A percentile compares a stretch with the other conserved stretches of the same genome.
phyloP scores from a whole-genome alignment of 176 grass and related monocot species.

The Oryza glaberrima region DNA sequence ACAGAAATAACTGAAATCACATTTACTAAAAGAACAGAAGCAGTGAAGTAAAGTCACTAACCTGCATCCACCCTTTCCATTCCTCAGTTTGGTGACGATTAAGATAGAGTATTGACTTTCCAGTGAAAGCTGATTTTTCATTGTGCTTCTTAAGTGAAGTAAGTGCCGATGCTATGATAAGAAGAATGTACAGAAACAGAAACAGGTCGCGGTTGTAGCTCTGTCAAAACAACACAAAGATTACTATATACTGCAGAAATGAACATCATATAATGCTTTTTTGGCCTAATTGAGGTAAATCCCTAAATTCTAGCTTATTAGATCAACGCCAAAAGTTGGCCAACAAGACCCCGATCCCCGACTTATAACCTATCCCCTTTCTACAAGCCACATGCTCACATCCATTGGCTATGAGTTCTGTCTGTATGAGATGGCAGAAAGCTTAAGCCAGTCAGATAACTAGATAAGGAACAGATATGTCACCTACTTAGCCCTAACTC shows the following conservation, averaged over 20 bases:
- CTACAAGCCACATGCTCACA: constrained; percentile 5
- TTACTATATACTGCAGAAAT: constrained; percentile 17
- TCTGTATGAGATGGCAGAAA: neutral
- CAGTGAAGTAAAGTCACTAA: constrained; percentile 37
- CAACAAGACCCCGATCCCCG: too few relatives aligned
- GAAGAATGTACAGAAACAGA: constrained; percentile 77
- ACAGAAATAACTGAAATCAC: constrained; percentile 2
- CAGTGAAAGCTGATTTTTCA: constrained; percentile 76
- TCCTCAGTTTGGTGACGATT: constrained; percentile 87
- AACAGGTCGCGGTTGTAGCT: constrained; percentile 78
- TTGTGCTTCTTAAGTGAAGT: constrained; percentile 81
- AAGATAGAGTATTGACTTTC: constrained; percentile 76
- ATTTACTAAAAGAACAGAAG: constrained; percentile 20
- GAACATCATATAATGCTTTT: neutral
- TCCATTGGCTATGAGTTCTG: neutral
- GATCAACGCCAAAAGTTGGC: neutral
- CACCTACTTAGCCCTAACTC: constrained; percentile 13
- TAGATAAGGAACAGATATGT: neutral
- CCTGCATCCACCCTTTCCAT: constrained; percentile 95
- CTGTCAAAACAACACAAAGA: constrained; percentile 44
- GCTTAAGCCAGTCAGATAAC: neutral
- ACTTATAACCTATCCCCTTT: neutral
- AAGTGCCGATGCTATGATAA: constrained; percentile 65
- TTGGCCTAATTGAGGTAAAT: neutral
- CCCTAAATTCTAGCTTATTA: constrained; percentile 2